Percentiles rank a stretch among this genome's conserved stretches.
These are phyloP conservation scores for Rhazya stricta DNA, from an alignment of 257 asterid genomes.

Conservation along the genomic window DNA sequence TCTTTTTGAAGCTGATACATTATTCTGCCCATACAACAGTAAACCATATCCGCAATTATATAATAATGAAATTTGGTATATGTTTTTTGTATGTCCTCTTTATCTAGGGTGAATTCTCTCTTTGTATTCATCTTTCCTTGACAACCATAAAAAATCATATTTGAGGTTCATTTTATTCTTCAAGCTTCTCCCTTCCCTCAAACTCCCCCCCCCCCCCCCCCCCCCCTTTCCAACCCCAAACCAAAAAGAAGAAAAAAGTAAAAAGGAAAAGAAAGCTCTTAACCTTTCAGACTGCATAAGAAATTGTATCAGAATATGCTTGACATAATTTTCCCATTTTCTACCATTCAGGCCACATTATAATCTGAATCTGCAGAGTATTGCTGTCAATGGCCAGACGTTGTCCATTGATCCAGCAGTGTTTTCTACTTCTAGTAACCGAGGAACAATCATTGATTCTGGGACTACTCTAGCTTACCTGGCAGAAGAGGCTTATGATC, in stretches of 20 bases:
- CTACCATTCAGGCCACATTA: conserved; percentile 79
- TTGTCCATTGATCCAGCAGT: conserved; percentile 65
- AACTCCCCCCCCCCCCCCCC: background rate
- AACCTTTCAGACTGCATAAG: background rate
- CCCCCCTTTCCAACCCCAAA: background rate
- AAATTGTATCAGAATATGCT: background rate
- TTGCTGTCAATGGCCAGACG: conserved; percentile 78
- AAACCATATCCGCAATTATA: background rate
- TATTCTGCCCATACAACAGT: background rate
- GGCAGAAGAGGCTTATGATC: conserved; percentile 81
- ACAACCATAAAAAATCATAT: background rate
- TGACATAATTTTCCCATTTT: conserved; percentile 16
- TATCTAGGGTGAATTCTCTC: background rate
- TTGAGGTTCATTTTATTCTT: background rate
- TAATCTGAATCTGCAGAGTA: conserved; percentile 76
- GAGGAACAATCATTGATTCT: conserved; percentile 92
- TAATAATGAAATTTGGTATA: too few species aligned
- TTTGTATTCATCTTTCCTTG: background rate
- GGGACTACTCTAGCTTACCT: conserved; percentile 96
- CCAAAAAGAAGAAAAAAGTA: background rate
- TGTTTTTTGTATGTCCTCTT: background rate
- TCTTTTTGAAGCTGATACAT: background rate
- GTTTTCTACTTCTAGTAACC: conserved; percentile 60
- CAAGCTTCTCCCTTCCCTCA: background rate
- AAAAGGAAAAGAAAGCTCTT: background rate